phyloP scores from a whole-genome alignment of 2,329 filamentous ascomycete species.

The Zasmidium citrigriseum region DNA sequence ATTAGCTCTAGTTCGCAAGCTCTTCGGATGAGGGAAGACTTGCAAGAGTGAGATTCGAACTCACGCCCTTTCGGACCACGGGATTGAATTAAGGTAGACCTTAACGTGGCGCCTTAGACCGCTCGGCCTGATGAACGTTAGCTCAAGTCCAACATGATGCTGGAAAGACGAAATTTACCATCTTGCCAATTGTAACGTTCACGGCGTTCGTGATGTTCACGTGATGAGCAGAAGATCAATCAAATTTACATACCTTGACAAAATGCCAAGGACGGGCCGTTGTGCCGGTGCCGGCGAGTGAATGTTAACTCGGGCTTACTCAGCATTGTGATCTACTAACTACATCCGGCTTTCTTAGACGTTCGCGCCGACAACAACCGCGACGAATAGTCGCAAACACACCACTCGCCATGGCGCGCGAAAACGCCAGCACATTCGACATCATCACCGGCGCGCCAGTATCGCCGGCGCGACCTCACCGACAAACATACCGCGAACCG shows the following conservation, averaged over 20 bases:
- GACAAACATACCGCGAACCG: constrained; percentile 29
- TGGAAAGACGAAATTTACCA: background rate
- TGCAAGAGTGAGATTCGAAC: constrained; percentile 1
- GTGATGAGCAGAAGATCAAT: too few species aligned
- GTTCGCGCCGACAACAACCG: background rate
- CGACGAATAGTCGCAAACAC: background rate
- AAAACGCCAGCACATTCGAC: constrained; percentile 48
- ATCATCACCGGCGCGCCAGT: constrained; percentile 47
- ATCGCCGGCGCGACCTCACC: constrained; percentile 28
- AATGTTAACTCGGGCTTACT: too few species aligned
- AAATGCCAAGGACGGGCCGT: too few species aligned
- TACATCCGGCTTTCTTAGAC: background rate
- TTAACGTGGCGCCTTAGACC: constrained; percentile 5
- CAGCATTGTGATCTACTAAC: background rate
- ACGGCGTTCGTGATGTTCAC: too few species aligned
- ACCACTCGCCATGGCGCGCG: constrained; percentile 30
- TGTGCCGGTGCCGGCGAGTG: too few species aligned
- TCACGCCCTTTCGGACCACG: constrained; percentile 3
- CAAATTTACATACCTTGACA: too few species aligned
- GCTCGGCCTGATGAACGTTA: background rate
- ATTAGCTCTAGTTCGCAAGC: too few species aligned
- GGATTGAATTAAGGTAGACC: background rate
- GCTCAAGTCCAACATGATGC: background rate
- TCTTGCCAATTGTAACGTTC: background rate
- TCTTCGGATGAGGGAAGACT: too few species aligned